Conservation (phyloP, 2,329 filamentous ascomycete genomes). For the Aspergillus ruber region DNA sequence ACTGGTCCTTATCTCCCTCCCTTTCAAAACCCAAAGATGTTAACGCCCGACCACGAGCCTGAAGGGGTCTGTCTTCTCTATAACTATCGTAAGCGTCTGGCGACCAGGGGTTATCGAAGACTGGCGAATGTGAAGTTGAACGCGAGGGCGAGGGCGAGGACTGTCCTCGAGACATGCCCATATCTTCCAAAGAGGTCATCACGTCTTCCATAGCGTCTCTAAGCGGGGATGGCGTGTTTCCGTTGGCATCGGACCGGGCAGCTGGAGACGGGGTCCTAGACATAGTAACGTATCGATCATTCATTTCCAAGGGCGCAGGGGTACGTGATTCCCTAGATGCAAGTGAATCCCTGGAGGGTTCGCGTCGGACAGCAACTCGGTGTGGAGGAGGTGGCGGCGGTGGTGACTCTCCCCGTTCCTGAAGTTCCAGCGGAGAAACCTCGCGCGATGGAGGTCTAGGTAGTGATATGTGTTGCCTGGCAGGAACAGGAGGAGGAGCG, state of each 20-base stretch:
- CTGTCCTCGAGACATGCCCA: constrained; percentile 57
- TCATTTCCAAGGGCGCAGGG: constrained; percentile 33
- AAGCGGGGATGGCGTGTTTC: constrained; percentile 81
- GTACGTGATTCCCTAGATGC: constrained; percentile 19
- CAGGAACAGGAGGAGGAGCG: constrained; percentile 7
- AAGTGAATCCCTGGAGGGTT: constrained; percentile 14
- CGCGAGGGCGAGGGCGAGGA: constrained; percentile 42
- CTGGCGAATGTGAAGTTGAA: constrained; percentile 50
- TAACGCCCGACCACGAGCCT: constrained; percentile 51
- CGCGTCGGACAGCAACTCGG: constrained; percentile 48
- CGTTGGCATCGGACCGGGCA: constrained; percentile 54
- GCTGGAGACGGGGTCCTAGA: constrained; percentile 45
- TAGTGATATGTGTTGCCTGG: constrained; percentile 6
- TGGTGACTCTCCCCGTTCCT: constrained; percentile 50
- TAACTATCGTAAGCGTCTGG: constrained; percentile 72
- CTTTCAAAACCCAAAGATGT: constrained; percentile 67
- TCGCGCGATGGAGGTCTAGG: constrained; percentile 14
- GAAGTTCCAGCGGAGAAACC: constrained; percentile 27
- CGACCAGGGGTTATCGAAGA: constrained; percentile 67
- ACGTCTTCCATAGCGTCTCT: constrained; percentile 97
- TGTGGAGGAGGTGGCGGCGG: constrained; percentile 80
- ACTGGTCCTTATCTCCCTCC: constrained; percentile 42
- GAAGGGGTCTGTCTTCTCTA: constrained; percentile 24
- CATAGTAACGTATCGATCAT: constrained; percentile 33
- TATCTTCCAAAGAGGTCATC: constrained; percentile 87